A percentile compares a stretch with the other conserved stretches of the same genome.
phyloP scores from a whole-genome alignment of 352 stramenopile species.

The Phytophthora vignae region DNA sequence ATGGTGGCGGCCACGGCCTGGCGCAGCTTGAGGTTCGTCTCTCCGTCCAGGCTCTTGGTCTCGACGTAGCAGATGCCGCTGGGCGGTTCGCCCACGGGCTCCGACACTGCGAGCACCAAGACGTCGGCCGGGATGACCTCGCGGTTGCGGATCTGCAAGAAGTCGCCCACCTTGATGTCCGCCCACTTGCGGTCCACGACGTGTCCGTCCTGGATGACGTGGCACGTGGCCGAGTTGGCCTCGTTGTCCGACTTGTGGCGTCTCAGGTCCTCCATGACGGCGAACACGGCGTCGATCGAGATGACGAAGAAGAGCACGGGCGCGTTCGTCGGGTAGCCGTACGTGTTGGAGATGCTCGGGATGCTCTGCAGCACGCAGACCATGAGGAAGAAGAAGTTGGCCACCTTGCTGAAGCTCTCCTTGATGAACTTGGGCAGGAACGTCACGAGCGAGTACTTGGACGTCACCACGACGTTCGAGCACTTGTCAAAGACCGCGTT shows the following conservation, averaged over 20 bases:
- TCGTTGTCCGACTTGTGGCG: constrained; percentile 83
- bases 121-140: constrained; percentile 89
- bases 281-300: constrained; percentile 90
- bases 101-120: constrained; percentile 78
- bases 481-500: constrained; percentile 76
- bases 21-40: constrained; percentile 94
- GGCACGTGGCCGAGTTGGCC: constrained; percentile 81
- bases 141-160: constrained; percentile 80
- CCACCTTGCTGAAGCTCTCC: constrained; percentile 90
- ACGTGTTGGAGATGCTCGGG: constrained; percentile 84
- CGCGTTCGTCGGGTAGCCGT: constrained; percentile 80
- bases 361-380: constrained; percentile 91
- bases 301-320: constrained; percentile 91
- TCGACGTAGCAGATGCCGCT: constrained; percentile 92
- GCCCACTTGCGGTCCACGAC: constrained; percentile 83
- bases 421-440: constrained; percentile 92
- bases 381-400: constrained; percentile 95
- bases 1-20: constrained; percentile 78
- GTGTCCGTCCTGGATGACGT: constrained; percentile 71
- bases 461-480: constrained; percentile 90
- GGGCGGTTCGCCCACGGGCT: constrained; percentile 70
- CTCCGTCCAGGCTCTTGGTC: constrained; percentile 92
- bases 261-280: constrained; percentile 87
- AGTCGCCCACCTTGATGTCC: constrained; percentile 88
- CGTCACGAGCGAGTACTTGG: constrained; percentile 90